Base-by-base conservation (phyloP, 768 basidiomycete species). In the Tricholoma hemisulphureum region DNA sequence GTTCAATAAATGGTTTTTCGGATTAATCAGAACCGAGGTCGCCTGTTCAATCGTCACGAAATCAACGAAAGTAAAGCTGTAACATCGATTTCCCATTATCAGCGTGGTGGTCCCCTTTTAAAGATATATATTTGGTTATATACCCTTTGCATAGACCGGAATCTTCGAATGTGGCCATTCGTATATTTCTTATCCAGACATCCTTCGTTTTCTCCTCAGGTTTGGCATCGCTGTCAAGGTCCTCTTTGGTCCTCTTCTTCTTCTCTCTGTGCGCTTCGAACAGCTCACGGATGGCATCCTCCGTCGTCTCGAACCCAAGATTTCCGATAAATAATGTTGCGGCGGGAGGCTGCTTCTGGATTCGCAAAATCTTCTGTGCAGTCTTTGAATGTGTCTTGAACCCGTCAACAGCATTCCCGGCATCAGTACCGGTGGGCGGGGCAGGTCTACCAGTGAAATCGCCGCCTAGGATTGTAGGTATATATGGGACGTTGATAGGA, bases 121-220 rank as follows among this genome's bases (percentile, higher is more conserved):
- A 11, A 35, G 45, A 23, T n/a, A n/a, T n/a, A 45, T 31, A 10
- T 28, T 51, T 32, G 23, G 24, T n/a, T 1, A 76, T 81, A 58
- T 67, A 97, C 96, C 96, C 96, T 80, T 98, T 99, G 75, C 96
- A 98, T 53, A 84, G 73, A 8, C 96, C 97, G 50, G 85, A 91
- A 71, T 99, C 96, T 69, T 98, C 94, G 63, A 99, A 99, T 16
- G 95, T 95, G 4, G 94, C 95, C 83, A 99, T 82, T 6, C 96
- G 85, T 26, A 99, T 76, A 68, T 93, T 93, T 59, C 90, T 80
- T 75, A 88, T 81, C 86, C 85, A 85, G 21, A 71, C 68, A 46
- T 82, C 80, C 52, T 72, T 73, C 3, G 68, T 61, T 24, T 66
- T 62, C 8, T 61, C 63, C 51, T 69, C 66, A 18, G 69, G 68